Conservation (phyloP, 2,329 filamentous ascomycete genomes). For the Beauveria sp. region DNA sequence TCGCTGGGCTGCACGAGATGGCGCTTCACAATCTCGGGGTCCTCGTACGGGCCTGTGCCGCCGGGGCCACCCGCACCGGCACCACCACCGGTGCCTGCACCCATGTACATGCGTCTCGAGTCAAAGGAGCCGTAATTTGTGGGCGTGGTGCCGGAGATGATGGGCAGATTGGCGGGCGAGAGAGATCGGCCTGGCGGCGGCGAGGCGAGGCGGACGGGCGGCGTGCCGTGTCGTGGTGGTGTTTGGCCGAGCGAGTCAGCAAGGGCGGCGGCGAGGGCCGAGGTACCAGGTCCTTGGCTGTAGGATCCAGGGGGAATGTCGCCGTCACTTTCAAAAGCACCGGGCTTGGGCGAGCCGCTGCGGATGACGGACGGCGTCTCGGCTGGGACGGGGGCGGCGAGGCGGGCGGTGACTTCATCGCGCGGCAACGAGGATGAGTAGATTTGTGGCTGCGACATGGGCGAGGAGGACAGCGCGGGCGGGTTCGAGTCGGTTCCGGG, state of each 20-base stretch:
- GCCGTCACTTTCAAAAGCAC: constrained; percentile 47
- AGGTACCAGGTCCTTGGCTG: constrained; percentile 70
- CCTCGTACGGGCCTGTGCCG: constrained; percentile 60
- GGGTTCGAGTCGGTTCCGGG: constrained; percentile 11
- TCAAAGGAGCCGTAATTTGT: constrained; percentile 86
- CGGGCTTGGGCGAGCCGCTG: constrained; percentile 24
- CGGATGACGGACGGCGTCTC: constrained; percentile 27
- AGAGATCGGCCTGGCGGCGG: constrained; percentile 45
- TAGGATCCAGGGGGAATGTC: constrained; percentile 58
- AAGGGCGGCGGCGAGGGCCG: constrained; percentile 81
- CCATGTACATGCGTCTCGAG: constrained; percentile 39
- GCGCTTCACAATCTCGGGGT: constrained; percentile 83
- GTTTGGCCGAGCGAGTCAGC: constrained; percentile 64
- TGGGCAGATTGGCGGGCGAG: constrained; percentile 31
- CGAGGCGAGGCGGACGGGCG: constrained; percentile 41
- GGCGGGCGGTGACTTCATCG: constrained; percentile 52
- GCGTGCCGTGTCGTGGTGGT: constrained; percentile 63
- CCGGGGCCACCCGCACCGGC: constrained; percentile 26
- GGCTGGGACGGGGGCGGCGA: constrained; percentile 48
- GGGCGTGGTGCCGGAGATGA: constrained; percentile 38
- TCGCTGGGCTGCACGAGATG: constrained; percentile 71
- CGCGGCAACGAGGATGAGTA: constrained; percentile 47
- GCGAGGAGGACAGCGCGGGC: constrained; percentile 36
- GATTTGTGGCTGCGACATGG: constrained; percentile 38
- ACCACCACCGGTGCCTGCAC: constrained; percentile 40